Evolutionary conservation across 495 filamentous ascomycete genomes (phyloP).

Genomic region (Penicillium mononematosum): DNA sequence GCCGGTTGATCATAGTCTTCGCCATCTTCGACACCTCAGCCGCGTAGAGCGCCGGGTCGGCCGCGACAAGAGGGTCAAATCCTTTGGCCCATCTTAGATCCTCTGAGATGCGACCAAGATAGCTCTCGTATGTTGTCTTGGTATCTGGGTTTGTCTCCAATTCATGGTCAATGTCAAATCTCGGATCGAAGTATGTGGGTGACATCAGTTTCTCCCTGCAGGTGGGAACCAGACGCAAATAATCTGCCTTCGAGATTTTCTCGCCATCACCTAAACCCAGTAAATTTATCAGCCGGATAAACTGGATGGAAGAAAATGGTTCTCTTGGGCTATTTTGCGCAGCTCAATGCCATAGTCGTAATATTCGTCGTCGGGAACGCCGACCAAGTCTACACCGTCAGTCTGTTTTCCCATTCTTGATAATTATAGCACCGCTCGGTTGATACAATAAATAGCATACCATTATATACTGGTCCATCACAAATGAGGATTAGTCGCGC

Average conservation of each 20-base stretch:
- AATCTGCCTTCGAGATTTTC: slow-evolving; percentile 3
- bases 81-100: slow-evolving; percentile 13
- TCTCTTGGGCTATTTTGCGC: slow-evolving; percentile 3
- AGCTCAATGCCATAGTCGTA: slow-evolving; percentile 13
- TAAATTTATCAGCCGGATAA: slow-evolving; percentile 3
- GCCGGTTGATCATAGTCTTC: slow-evolving; percentile 11
- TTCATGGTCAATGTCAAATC: slow-evolving; percentile 6
- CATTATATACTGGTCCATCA: slow-evolving; percentile 12
- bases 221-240: slow-evolving; percentile 7
- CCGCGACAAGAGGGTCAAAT: slow-evolving; percentile 6
- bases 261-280: slow-evolving; percentile 7
- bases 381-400: slow-evolving; percentile 10
- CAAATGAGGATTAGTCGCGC: slow-evolving; percentile 12
- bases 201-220: slow-evolving; percentile 14
- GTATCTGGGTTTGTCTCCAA: slow-evolving; percentile 10
- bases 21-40: slow-evolving; percentile 5
- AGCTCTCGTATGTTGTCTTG: slow-evolving; percentile 9
- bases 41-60: slow-evolving; percentile 6
- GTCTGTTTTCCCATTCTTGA: not conserved
- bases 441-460: not conserved
- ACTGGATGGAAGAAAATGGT: slow-evolving; percentile 7
- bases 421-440: not conserved
- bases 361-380: slow-evolving; percentile 9
- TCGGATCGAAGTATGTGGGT: slow-evolving; percentile 5
- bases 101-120: slow-evolving; percentile 10